Evolutionary conservation across 2,329 filamentous ascomycete species (phyloP), one percentile per base, ranked within the genome.

Genomic region (Aspergillus felis): DNA sequence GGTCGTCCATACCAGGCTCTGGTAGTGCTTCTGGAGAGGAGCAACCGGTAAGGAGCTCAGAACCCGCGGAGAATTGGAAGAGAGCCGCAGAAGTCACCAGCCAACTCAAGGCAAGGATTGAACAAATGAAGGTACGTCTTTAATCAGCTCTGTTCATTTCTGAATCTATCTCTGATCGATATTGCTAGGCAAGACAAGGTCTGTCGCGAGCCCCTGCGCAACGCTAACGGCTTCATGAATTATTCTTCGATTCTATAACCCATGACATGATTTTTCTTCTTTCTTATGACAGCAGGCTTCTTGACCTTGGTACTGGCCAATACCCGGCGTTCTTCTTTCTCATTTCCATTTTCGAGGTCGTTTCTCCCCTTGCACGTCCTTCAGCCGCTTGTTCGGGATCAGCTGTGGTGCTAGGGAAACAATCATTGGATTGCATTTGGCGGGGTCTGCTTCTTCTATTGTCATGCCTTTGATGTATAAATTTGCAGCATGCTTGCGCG

Each of bases 81-180:
- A 83, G 94, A 65, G 94, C 94, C 20, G 94, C 94, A 2, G 94
- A 99, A 79, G 94, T 99, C 57, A 99, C 94, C 55, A 97, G 92
- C 75, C 94, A 97, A 74, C 76, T 99, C 69, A 99, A 97, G 80
- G 92, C 93, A 53, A 86, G 94, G 72, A 99, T 99, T 74, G 94
- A 97, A 80, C 90, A 94, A 81, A 99, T 99, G 94, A 99, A 97
- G 83, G 85, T 74, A 54, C 24, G 67, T 58, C 25, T 27, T 46
- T 28, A 53, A 38, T n/a, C 17, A 14, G 44, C 29, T 51, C 22
- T 51, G 12, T 29, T 28, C 49, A n/a, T n/a, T 10, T 17, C 14
- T 17, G 32, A 17, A 12, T 17, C 22, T 44, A 12, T 25, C 2
- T 22, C 32, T 47, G n/a, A 35, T 29, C 49, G 46, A 50, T 29